Conservation (phyloP, 2,329 filamentous ascomycete species). For the Aureobasidium uvarum region DNA sequence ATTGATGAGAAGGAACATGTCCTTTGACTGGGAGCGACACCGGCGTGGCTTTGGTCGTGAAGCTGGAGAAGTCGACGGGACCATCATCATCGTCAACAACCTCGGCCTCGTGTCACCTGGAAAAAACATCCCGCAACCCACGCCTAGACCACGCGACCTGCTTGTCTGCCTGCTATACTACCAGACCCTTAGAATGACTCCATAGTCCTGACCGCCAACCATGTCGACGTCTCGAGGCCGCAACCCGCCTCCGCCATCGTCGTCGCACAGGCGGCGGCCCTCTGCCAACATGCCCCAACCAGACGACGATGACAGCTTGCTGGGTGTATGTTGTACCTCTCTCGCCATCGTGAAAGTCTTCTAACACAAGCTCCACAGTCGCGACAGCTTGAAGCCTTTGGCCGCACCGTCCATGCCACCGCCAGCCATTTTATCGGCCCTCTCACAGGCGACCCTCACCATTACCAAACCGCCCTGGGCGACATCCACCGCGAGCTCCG, state of each 20-base stretch:
- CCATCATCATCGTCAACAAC: constrained; percentile 16
- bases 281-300: constrained; percentile 10
- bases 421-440: constrained; percentile 79
- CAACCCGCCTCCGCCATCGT: constrained; percentile 17
- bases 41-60: background rate
- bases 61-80: background rate
- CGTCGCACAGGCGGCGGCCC: constrained; percentile 12
- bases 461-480: constrained; percentile 84
- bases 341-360: background rate
- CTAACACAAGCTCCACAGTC: constrained; percentile 54
- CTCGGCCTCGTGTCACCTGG: constrained; percentile 16
- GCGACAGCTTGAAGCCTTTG: constrained; percentile 85
- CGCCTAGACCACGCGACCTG: background rate
- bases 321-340: constrained; percentile 21
- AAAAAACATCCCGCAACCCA: background rate
- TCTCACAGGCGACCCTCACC: constrained; percentile 47
- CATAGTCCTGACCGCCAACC: background rate
- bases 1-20: background rate
- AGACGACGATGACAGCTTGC: constrained; percentile 27
- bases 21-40: background rate
- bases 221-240: constrained; percentile 22
- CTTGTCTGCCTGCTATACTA: background rate
- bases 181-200: background rate
- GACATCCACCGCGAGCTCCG: constrained; percentile 88
- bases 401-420: constrained; percentile 90